phyloP scores from a whole-genome alignment of 805 yeast genomes.

The Maudiozyma bulderi region DNA sequence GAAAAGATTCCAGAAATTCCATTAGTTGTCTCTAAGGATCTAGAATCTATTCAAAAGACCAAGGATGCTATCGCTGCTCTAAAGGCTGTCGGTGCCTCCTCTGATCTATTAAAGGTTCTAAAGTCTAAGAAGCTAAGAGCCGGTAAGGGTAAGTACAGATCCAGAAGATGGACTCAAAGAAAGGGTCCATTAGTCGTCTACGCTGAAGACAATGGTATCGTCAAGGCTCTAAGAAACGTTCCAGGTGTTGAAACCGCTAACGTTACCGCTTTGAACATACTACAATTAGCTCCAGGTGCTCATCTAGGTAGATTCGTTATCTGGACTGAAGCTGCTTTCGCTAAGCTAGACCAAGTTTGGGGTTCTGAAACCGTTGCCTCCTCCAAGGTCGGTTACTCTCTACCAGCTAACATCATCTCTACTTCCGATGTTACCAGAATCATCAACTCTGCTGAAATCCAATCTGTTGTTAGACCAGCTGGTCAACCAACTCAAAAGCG shows the following conservation, averaged over 20 bases:
- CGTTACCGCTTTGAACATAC: constrained; percentile 85
- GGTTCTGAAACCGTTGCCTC: constrained; percentile 83
- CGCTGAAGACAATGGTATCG: constrained; percentile 95
- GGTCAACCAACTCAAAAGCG: constrained; percentile 91
- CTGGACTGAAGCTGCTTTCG: constrained; percentile 99
- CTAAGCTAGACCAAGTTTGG: constrained; percentile 94
- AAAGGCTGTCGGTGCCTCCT: constrained; percentile 98
- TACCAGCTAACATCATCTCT: constrained; percentile 90
- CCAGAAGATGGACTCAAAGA: constrained; percentile 99
- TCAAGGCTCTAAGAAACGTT: constrained; percentile 97
- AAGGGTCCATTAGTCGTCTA: constrained; percentile 99
- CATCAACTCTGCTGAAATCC: constrained; percentile 98
- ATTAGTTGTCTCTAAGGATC: constrained; percentile 87
- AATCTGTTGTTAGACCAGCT: constrained; percentile 93
- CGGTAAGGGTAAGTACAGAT: constrained; percentile 99
- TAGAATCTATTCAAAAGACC: constrained; percentile 91
- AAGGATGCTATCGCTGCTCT: constrained; percentile 97
- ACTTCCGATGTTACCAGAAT: constrained; percentile 94
- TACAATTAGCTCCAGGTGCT: constrained; percentile 99
- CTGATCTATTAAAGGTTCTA: constrained; percentile 95
- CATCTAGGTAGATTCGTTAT: constrained; percentile 99
- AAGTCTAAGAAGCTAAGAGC: constrained; percentile 98
- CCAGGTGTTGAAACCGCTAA: constrained; percentile 98
- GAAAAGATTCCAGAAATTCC: constrained; percentile 98
- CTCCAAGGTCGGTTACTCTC: constrained; percentile 77